Evolutionary conservation across 1,284 basidiomycete genomes (phyloP).

Genomic region (Leccinum subatratum): DNA sequence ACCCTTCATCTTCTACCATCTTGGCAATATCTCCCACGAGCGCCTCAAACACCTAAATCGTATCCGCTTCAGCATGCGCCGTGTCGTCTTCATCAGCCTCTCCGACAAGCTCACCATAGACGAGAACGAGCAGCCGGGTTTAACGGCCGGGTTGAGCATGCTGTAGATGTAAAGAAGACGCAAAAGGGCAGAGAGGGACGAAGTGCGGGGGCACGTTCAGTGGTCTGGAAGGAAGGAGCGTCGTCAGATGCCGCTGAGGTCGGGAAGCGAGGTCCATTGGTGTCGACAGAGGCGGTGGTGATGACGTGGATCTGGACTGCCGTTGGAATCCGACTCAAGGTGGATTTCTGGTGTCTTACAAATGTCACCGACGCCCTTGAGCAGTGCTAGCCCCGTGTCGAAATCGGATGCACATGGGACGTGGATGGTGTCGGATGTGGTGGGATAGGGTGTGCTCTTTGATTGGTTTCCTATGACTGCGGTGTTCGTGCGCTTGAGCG

Average conservation of each 20-base stretch:
- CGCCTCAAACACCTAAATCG: constrained; percentile 76
- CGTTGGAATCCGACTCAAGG: constrained; percentile 37
- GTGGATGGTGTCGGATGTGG: constrained; percentile 43
- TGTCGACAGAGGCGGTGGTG: not conserved
- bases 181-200: constrained; percentile 57
- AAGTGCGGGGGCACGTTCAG: constrained; percentile 46
- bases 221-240: constrained; percentile 48
- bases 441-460: constrained; percentile 45
- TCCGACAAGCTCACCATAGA: constrained; percentile 59
- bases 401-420: constrained; percentile 50
- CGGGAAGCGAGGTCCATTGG: constrained; percentile 20
- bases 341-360: constrained; percentile 53
- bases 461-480: constrained; percentile 41
- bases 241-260: constrained; percentile 38
- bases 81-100: constrained; percentile 60
- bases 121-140: constrained; percentile 68
- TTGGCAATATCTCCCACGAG: constrained; percentile 69
- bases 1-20: constrained; percentile 59
- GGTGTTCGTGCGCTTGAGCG: constrained; percentile 20
- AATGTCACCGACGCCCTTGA: constrained; percentile 34
- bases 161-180: constrained; percentile 69
- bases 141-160: constrained; percentile 66
- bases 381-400: constrained; percentile 47
- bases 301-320: constrained; percentile 28
- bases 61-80: constrained; percentile 70